Evolutionary conservation across 257 asterid genomes (phyloP).

Genomic region (Voacanga thouarsii): DNA sequence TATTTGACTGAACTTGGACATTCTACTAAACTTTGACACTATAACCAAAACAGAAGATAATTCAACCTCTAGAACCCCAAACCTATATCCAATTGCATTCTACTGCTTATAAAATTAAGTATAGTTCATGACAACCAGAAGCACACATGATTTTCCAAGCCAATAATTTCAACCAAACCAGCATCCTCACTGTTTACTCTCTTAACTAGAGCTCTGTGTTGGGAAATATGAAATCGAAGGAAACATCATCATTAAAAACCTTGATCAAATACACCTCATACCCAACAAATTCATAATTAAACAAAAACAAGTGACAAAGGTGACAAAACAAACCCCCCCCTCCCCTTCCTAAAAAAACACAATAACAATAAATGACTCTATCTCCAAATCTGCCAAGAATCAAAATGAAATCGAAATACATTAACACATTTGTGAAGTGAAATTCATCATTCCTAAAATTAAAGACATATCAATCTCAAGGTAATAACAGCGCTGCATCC

Average conservation of each 20-base stretch:
- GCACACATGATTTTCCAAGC: neutral
- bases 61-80: neutral
- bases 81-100: neutral
- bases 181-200: neutral
- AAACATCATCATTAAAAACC: neutral
- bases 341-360: no score
- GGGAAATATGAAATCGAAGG: neutral
- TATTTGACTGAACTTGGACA: no score
- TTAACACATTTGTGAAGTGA: no score
- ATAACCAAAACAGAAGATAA: neutral
- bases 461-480: no score
- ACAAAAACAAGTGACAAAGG: neutral
- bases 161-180: neutral
- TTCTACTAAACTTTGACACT: no score
- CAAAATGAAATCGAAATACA: no score
- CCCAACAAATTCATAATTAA: constrained; percentile 1
- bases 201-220: neutral
- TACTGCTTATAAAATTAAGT: neutral
- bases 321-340: neutral
- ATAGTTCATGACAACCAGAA: neutral
- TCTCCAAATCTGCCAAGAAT: neutral
- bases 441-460: no score
- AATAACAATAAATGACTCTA: neutral
- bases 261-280: neutral
- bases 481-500: no score